phyloP scores from a whole-genome alignment of 2,329 filamentous ascomycete species.

The Claviceps digitariae region DNA sequence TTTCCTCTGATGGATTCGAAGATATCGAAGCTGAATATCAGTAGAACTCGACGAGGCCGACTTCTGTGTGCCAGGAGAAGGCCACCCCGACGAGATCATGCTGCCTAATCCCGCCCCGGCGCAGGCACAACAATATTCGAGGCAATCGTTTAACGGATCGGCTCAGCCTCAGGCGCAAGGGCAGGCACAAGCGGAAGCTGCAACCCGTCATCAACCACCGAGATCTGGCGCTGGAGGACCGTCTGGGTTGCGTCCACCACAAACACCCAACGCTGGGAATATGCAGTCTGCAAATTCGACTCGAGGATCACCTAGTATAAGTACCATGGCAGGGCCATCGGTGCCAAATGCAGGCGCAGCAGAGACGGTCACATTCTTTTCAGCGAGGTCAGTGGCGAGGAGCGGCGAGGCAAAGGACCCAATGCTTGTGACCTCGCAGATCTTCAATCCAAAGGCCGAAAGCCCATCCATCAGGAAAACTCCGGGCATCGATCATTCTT shows the following conservation, averaged over 20 bases:
- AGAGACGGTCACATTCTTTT: slow-evolving; percentile 6
- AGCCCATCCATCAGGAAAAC: slow-evolving; percentile 83
- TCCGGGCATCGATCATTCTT: slow-evolving; percentile 69
- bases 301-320: slow-evolving; percentile 11
- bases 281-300: slow-evolving; percentile 8
- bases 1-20: slow-evolving; percentile 23
- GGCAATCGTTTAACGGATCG: slow-evolving; percentile 8
- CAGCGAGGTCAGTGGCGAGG: slow-evolving; percentile 9
- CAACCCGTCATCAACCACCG: background rate
- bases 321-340: slow-evolving; percentile 33
- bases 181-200: slow-evolving; percentile 9
- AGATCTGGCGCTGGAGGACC: slow-evolving; percentile 10
- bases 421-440: slow-evolving; percentile 18
- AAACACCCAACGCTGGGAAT: slow-evolving; percentile 20
- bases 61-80: slow-evolving; percentile 55
- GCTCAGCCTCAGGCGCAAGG: slow-evolving; percentile 9
- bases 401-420: slow-evolving; percentile 25
- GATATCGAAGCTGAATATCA: slow-evolving; percentile 23
- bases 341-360: slow-evolving; percentile 13
- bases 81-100: slow-evolving; percentile 64
- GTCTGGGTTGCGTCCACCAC: slow-evolving; percentile 13
- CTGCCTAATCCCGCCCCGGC: slow-evolving; percentile 25
- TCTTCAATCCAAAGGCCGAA: slow-evolving; percentile 62
- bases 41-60: slow-evolving; percentile 65
- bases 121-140: slow-evolving; percentile 11